Conservation (phyloP, 306 rosid species). For the Amphicarpaea edgeworthii region DNA sequence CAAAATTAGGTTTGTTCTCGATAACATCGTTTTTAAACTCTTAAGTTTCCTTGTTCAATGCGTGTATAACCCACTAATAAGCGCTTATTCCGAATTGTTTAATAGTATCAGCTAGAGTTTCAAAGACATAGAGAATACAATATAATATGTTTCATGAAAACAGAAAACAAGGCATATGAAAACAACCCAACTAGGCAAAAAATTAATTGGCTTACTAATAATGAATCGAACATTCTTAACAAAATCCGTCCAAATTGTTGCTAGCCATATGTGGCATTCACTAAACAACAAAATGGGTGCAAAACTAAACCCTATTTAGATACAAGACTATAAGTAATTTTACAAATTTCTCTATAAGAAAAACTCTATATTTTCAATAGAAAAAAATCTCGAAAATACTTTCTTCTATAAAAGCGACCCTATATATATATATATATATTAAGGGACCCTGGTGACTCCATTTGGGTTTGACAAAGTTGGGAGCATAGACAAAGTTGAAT, state of each 20-base stretch:
- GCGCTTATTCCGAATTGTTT: conserved; percentile 26
- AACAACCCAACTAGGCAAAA: conserved; percentile 38
- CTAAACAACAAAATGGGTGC: conserved; percentile 24
- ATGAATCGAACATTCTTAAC: conserved; percentile 24
- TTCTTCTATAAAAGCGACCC: too few species aligned
- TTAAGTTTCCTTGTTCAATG: background rate
- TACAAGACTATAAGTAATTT: too few species aligned
- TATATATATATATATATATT: too few species aligned
- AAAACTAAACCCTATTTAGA: too few species aligned
- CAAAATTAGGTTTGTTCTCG: background rate
- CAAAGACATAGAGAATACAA: background rate
- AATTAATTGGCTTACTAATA: background rate
- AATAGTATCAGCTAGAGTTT: background rate
- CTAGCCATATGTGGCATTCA: background rate
- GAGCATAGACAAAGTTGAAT: background rate
- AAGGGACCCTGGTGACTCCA: conserved; percentile 1
- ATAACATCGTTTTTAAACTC: background rate
- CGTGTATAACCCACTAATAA: too few species aligned
- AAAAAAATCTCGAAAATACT: too few species aligned
- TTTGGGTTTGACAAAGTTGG: background rate
- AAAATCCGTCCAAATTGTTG: conserved; percentile 45
- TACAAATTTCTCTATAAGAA: too few species aligned
- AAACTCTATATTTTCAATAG: too few species aligned
- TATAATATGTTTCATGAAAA: background rate
- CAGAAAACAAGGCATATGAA: conserved; percentile 20